Evolutionary conservation across 2,329 filamentous ascomycete genomes (phyloP).

Genomic region (Xylariaceae sp.): DNA sequence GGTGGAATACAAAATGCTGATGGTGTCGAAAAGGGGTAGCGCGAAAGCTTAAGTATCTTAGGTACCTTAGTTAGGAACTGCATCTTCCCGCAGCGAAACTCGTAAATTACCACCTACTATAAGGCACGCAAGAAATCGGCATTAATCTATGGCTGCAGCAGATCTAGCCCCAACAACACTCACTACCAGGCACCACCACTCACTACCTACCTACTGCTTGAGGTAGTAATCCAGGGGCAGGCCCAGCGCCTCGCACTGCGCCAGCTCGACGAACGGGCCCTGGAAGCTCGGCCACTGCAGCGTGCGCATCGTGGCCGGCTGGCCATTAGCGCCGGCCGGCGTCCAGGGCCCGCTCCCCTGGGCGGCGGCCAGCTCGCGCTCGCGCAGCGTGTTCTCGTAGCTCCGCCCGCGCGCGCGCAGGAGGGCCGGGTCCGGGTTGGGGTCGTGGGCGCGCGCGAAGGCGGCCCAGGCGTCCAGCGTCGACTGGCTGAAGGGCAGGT

Average conservation of each 20-base stretch:
- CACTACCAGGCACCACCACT: no score
- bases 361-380: slow-evolving; percentile 24
- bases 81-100: no score
- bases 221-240: slow-evolving; percentile 37
- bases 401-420: slow-evolving; percentile 30
- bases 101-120: no score
- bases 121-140: no score
- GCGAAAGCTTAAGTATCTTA: no score
- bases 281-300: slow-evolving; percentile 35
- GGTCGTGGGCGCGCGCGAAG: slow-evolving; percentile 42
- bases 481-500: slow-evolving; percentile 29
- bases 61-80: no score
- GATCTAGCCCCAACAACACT: no score
- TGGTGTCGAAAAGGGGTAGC: no score
- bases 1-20: no score
- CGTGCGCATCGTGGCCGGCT: slow-evolving; percentile 36
- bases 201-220: no score
- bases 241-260: slow-evolving; percentile 41
- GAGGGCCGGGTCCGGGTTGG: slow-evolving; percentile 39
- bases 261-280: slow-evolving; percentile 37
- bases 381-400: slow-evolving; percentile 24
- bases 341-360: not conserved
- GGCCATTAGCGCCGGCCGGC: slow-evolving; percentile 21
- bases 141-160: no score
- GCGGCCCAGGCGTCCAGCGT: slow-evolving; percentile 42